Evolutionary conservation across 1,284 basidiomycete species (phyloP), one percentile per base, ranked within the genome.

Genomic region (Stygiomarasmius scandens): DNA sequence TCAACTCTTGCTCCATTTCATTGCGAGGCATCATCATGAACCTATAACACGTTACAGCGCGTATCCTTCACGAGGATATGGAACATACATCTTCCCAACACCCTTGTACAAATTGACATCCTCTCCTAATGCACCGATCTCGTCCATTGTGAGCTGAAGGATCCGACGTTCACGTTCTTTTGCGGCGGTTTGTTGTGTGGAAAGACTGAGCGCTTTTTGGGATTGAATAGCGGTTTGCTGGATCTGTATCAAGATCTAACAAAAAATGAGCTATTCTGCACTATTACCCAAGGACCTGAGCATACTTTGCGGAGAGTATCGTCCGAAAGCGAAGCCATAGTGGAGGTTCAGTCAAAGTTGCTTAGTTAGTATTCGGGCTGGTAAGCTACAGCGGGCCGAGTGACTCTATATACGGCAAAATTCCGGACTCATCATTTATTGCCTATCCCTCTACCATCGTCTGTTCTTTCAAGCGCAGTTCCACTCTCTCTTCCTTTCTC

Each of bases 101-200:
- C 93, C 93, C 66, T 90, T 92, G 76, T 94, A 96, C 66, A 95
- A 75, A 66, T 88, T 92, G 5, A 90, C 86, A 60, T 89, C 81
- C 22, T 82, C 79, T 61, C 84, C 77, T 49, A 92, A 80, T 22
- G 77, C 75, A 44, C 77, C 77, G 59, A 92, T 85, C 70, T 93
- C 91, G 64, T 87, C 84, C 58, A 89, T 89, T 0, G 93, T 95
- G 19, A 96, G 80, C 71, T 94, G 90, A n/a, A 95, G 75, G 52
- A 95, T 93, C 61, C 89, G 85, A 38, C 89, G 83, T 72, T 95
- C 94, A 53, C 92, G 85, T 64, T 96, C 93, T 72, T 95, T 95
- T 29, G 81, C 75, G 14, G 84, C 69, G 48, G 82, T 82, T 74
- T 95, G 93, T 63, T 94, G 89, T 38, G 78, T 77, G 34, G 91